Conservation (phyloP, 768 basidiomycete species). For the Boletus rex-veris region DNA sequence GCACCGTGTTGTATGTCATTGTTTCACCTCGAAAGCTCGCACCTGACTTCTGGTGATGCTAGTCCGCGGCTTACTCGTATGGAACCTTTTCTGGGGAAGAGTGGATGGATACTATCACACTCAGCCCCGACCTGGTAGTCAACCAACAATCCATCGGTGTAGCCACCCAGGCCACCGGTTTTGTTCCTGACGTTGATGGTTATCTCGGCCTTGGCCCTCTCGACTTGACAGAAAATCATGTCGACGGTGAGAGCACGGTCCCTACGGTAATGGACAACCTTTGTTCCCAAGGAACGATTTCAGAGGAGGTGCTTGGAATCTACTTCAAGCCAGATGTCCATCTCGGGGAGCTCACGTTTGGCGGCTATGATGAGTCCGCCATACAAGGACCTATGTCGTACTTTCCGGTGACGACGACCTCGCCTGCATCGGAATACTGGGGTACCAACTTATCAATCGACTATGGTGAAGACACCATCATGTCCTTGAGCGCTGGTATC, state of each 20-base stretch:
- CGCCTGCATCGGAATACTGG: slow-evolving; percentile 27
- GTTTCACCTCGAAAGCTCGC: too few species aligned
- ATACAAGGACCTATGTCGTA: slow-evolving; percentile 18
- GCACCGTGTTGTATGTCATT: slow-evolving; percentile 11
- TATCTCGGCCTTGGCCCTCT: slow-evolving; percentile 37
- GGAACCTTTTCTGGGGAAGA: slow-evolving; percentile 10
- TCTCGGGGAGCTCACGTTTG: slow-evolving; percentile 27
- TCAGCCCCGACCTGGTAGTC: slow-evolving; percentile 4
- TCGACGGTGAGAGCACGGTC: slow-evolving; percentile 10
- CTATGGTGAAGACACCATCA: slow-evolving; percentile 22
- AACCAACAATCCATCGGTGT: slow-evolving; percentile 35
- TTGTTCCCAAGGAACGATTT: slow-evolving; percentile 27
- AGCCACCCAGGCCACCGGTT: slow-evolving; percentile 21
- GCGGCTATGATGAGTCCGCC: slow-evolving; percentile 18
- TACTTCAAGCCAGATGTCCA: slow-evolving; percentile 26
- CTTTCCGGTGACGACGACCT: slow-evolving; percentile 20
- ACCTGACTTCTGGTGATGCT: neutral
- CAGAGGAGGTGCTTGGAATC: slow-evolving; percentile 27
- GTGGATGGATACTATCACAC: slow-evolving; percentile 15
- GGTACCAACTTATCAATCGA: slow-evolving; percentile 30
- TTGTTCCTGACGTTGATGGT: slow-evolving; percentile 30
- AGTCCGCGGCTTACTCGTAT: neutral
- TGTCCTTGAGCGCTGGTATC: slow-evolving; percentile 29
- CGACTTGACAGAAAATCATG: slow-evolving; percentile 28
- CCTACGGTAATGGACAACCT: slow-evolving; percentile 38